Evolutionary conservation across 495 filamentous ascomycete genomes (phyloP).

Genomic region (Penicillium lividum): DNA sequence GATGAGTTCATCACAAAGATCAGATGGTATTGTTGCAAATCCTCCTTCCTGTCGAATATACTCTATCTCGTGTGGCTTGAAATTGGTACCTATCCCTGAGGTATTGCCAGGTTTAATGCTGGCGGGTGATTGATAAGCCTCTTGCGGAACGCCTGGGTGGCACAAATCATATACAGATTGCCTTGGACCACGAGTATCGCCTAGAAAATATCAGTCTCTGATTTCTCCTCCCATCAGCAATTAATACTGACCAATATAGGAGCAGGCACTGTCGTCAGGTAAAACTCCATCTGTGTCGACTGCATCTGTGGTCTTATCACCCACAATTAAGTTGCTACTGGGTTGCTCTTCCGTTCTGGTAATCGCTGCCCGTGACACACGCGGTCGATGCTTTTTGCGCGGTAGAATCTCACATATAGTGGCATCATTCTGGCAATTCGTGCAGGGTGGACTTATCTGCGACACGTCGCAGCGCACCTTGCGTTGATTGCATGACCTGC

Average conservation of each 20-base stretch:
- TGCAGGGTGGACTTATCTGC: constrained; percentile 3
- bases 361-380: constrained; percentile 1
- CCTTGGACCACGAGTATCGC: constrained; percentile 9
- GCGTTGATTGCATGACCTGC: constrained; percentile 7
- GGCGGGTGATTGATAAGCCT: constrained; percentile 4
- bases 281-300: not conserved
- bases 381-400: constrained; percentile 8
- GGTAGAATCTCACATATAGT: constrained; percentile 6
- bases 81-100: not conserved
- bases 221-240: not conserved
- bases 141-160: constrained; percentile 8
- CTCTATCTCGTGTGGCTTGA: constrained; percentile 4
- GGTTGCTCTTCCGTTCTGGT: not conserved
- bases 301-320: not conserved
- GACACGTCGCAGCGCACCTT: constrained; percentile 7
- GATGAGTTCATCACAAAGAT: constrained; percentile 5
- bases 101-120: not conserved
- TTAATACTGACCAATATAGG: constrained; percentile 3
- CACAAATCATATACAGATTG: constrained; percentile 10
- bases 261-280: constrained; percentile 8
- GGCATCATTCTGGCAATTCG: constrained; percentile 7
- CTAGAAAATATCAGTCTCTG: not conserved
- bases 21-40: not conserved
- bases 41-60: constrained; percentile 5
- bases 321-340: too few species aligned